phyloP scores from a whole-genome alignment of 2,329 filamentous ascomycete genomes.

The Beauveria australis region DNA sequence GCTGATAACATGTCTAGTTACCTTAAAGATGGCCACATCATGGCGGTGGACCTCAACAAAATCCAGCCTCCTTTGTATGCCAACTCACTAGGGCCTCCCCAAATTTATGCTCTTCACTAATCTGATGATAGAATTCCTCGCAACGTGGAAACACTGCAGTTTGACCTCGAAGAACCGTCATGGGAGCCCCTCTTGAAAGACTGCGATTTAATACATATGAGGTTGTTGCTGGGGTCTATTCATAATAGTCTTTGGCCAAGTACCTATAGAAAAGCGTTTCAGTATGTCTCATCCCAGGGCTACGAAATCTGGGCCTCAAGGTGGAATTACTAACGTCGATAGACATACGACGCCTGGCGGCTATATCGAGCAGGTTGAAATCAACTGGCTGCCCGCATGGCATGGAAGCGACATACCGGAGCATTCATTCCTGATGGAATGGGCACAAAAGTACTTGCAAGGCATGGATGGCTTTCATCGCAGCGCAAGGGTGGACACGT shows the following conservation, averaged over 20 bases:
- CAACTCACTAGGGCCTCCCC: background rate
- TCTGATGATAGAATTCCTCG: slow-evolving; percentile 53
- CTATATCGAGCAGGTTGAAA: slow-evolving; percentile 78
- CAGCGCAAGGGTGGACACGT: slow-evolving; percentile 51
- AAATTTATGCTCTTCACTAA: slow-evolving; percentile 12
- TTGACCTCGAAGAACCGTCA: slow-evolving; percentile 64
- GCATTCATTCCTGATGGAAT: slow-evolving; percentile 53
- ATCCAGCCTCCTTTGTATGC: slow-evolving; percentile 32
- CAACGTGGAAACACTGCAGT: slow-evolving; percentile 46
- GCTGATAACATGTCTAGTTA: slow-evolving; percentile 15
- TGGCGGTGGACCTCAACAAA: slow-evolving; percentile 32
- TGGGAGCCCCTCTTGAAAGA: slow-evolving; percentile 47
- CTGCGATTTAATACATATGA: slow-evolving; percentile 78
- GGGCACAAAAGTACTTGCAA: slow-evolving; percentile 60
- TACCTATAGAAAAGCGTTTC: slow-evolving; percentile 62
- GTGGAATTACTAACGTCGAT: slow-evolving; percentile 4
- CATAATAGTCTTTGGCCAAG: slow-evolving; percentile 57
- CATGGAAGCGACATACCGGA: slow-evolving; percentile 55
- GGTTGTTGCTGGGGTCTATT: slow-evolving; percentile 72
- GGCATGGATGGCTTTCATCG: slow-evolving; percentile 59
- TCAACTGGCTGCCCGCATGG: slow-evolving; percentile 71
- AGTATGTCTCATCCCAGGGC: slow-evolving; percentile 36
- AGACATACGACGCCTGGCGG: slow-evolving; percentile 76
- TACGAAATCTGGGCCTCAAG: background rate
- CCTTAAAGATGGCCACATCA: slow-evolving; percentile 21